Conservation (phyloP, 768 basidiomycete genomes). For the Hericium erinaceus region DNA sequence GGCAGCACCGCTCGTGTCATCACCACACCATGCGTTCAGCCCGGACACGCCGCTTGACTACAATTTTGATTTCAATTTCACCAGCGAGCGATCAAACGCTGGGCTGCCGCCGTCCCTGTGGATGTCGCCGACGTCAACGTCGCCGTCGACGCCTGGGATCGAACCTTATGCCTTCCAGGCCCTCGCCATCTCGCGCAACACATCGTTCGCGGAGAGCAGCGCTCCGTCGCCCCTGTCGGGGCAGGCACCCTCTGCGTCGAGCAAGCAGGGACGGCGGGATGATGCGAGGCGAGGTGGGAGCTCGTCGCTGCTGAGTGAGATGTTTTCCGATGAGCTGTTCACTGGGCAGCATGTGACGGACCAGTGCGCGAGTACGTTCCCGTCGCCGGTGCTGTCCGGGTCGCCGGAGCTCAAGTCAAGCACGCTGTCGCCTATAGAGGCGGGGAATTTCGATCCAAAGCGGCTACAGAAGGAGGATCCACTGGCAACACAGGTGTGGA, state of each 20-base stretch:
- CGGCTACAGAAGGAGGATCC: constrained; percentile 77
- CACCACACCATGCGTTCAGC: constrained; percentile 6
- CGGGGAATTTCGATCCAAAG: constrained; percentile 39
- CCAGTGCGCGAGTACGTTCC: constrained; percentile 40
- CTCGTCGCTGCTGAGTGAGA: constrained; percentile 45
- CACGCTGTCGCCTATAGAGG: constrained; percentile 31
- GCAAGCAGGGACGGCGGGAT: not conserved
- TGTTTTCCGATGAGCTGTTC: constrained; percentile 47
- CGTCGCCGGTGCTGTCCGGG: constrained; percentile 57
- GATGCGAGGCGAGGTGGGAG: not conserved
- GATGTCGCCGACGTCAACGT: constrained; percentile 66
- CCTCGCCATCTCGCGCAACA: constrained; percentile 6
- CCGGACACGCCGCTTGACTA: constrained; percentile 17
- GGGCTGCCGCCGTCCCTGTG: constrained; percentile 70
- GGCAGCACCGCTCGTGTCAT: constrained; percentile 5
- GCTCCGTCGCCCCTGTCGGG: constrained; percentile 21
- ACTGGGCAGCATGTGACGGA: constrained; percentile 30
- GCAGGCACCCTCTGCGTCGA: constrained; percentile 2
- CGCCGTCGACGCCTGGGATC: constrained; percentile 32
- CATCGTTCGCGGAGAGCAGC: constrained; percentile 7
- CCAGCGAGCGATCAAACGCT: constrained; percentile 41
- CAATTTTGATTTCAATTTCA: constrained; percentile 15
- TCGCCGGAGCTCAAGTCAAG: constrained; percentile 55
- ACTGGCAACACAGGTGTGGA: constrained; percentile 93
- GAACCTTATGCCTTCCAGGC: constrained; percentile 17